Evolutionary conservation across 169 alveolate species (phyloP).

Genomic region (Plasmodium gallinaceum): DNA sequence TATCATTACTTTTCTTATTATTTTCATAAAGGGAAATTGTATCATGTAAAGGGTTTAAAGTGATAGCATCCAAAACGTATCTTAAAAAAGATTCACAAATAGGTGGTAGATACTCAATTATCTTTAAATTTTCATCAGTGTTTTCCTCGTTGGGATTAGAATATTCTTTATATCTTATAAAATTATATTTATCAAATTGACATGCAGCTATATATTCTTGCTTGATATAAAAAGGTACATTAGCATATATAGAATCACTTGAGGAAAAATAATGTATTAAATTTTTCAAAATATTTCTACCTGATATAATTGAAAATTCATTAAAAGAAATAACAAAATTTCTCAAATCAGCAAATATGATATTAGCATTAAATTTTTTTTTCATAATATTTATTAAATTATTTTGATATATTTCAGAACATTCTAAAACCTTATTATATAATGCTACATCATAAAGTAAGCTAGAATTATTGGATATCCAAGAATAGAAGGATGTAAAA

Average conservation of each 20-base stretch:
- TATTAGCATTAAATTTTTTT: constrained; percentile 76
- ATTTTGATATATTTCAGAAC: constrained; percentile 78
- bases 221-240: constrained; percentile 83
- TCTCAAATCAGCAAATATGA: constrained; percentile 80
- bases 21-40: constrained; percentile 28
- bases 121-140: constrained; percentile 82
- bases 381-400: constrained; percentile 78
- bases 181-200: constrained; percentile 81
- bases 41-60: constrained; percentile 49
- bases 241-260: constrained; percentile 80
- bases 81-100: constrained; percentile 84
- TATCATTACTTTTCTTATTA: neutral
- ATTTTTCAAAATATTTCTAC: constrained; percentile 79
- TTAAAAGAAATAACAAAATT: constrained; percentile 81
- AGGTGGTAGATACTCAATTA: constrained; percentile 82
- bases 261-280: constrained; percentile 79
- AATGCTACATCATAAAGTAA: constrained; percentile 60
- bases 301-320: constrained; percentile 81
- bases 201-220: constrained; percentile 85
- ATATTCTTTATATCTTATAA: constrained; percentile 84
- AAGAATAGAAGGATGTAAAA: constrained; percentile 59
- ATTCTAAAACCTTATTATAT: constrained; percentile 69
- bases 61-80: constrained; percentile 64
- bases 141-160: constrained; percentile 81
- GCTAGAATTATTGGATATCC: constrained; percentile 75